These are phyloP conservation scores for Lentinula novae-zelandiae DNA, from an alignment of 1,284 basidiomycete genomes.

Conservation along the genomic window DNA sequence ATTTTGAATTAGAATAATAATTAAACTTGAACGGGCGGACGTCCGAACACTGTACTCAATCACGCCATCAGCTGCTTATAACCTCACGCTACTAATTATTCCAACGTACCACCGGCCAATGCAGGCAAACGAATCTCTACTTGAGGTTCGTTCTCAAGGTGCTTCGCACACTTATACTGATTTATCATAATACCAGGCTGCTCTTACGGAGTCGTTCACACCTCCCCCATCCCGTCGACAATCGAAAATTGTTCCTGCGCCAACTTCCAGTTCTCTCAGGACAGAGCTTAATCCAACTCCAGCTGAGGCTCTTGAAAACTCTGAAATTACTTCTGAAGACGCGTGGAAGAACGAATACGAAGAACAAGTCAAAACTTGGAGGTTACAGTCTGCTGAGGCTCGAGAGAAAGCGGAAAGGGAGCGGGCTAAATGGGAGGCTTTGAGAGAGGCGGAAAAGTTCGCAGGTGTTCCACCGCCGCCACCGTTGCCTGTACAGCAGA, in stretches of 20 bases:
- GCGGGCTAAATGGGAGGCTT: conserved; percentile 67
- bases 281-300: conserved; percentile 6
- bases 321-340: conserved; percentile 23
- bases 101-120: neutral
- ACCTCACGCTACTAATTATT: neutral
- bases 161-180: neutral
- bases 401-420: conserved; percentile 73
- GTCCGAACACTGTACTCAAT: neutral
- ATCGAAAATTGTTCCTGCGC: conserved; percentile 13
- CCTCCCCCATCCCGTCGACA: conserved; percentile 18
- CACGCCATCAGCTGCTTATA: neutral
- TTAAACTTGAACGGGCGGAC: neutral
- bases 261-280: conserved; percentile 2
- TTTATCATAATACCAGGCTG: conserved; percentile 5
- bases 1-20: no score
- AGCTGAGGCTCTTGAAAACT: neutral
- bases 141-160: neutral
- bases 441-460: conserved; percentile 38
- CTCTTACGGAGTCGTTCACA: conserved; percentile 14
- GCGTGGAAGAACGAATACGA: conserved; percentile 67
- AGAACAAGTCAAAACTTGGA: conserved; percentile 67
- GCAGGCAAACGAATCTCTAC: conserved; percentile 2
- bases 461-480: conserved; percentile 28
- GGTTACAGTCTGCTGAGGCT: conserved; percentile 67
- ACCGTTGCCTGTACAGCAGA: conserved; percentile 9